Evolutionary conservation across 192 early-diverging fungal species (phyloP), one percentile per base, ranked within the genome.

Genomic region (Podila epicladia): DNA sequence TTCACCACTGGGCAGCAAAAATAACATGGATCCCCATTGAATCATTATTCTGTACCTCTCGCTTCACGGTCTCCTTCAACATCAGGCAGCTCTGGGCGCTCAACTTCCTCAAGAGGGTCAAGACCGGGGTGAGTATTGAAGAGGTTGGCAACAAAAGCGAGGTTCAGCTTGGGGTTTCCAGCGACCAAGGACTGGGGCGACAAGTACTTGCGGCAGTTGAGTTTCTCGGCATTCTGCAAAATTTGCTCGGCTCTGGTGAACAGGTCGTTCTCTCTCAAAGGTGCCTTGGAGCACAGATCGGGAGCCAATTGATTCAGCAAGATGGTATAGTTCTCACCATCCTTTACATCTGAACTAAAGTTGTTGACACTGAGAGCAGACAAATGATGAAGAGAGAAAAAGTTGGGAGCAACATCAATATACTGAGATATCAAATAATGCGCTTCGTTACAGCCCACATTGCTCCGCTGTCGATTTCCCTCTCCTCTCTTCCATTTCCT

Each of bases 51-150:
- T 4, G 9, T 84, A 92, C 91, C 90, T 84, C 95, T 79, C 45
- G 95, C 93, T 82, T 96, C 95, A 51, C 95, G 89, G 74, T 95
- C 93, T 45, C 94, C 95, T 69, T 94, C 91, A 65, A 86, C 89
- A 75, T 91, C 90, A 61, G 98, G 97, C 62, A 99, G 87, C 74
- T 96, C 93, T 57, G 96, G 96, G 68, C 92, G 92, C 69, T 99
- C 98, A 63, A 91, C 91, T 75, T 98, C 95, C 53, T 91, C 89
- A 65, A 99, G 90, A 71, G 95, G 94, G 67, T 90, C 96, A 37
- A 99, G 85, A 64, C 97, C 95, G 62, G 98, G 98, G 83, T 97
- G 93, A 48, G 92, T 98, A 89, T 99, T 99, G 89, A 99, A 99
- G 69, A 99, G 84, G 77, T 97, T 91, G 41, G 98, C 98, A 58